Conservation (phyloP, 495 filamentous ascomycete species). For the Daldinia grandis region DNA sequence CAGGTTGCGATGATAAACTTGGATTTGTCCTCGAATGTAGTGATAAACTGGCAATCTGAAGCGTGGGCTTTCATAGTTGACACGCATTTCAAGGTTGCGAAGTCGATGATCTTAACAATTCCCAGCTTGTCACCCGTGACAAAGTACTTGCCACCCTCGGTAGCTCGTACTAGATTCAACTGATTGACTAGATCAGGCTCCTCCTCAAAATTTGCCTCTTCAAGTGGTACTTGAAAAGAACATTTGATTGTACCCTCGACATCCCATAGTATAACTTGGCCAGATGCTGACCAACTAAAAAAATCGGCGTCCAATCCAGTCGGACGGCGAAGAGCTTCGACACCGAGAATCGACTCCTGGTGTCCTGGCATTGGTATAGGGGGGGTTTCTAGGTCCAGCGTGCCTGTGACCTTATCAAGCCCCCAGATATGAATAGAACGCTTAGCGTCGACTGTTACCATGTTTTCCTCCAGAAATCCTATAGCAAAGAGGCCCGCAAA, state of each 20-base stretch:
- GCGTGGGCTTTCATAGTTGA: conserved; percentile 83
- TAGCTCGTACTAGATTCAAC: conserved; percentile 72
- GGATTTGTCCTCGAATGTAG: conserved; percentile 64
- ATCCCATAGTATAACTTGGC: conserved; percentile 83
- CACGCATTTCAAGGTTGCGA: conserved; percentile 58
- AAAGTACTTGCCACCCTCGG: conserved; percentile 67
- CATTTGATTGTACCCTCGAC: conserved; percentile 71
- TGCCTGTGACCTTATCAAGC: conserved; percentile 48
- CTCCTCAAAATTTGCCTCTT: conserved; percentile 65
- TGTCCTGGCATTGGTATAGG: conserved; percentile 70
- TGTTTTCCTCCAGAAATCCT: conserved; percentile 69
- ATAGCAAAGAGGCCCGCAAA: conserved; percentile 64
- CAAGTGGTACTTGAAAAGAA: conserved; percentile 72
- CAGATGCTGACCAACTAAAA: conserved; percentile 85
- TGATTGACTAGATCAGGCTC: conserved; percentile 74
- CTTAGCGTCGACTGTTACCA: conserved; percentile 79
- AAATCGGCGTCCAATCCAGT: conserved; percentile 73
- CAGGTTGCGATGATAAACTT: conserved; percentile 75
- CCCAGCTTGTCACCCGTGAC: conserved; percentile 87
- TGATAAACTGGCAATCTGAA: conserved; percentile 84
- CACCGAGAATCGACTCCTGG: conserved; percentile 79
- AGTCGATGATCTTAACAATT: conserved; percentile 69
- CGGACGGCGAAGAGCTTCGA: conserved; percentile 65
- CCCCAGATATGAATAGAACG: conserved; percentile 74
- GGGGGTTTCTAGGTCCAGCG: conserved; percentile 41